Conservation (phyloP, 495 filamentous ascomycete genomes). For the Rostrohypoxylon terebratum region DNA sequence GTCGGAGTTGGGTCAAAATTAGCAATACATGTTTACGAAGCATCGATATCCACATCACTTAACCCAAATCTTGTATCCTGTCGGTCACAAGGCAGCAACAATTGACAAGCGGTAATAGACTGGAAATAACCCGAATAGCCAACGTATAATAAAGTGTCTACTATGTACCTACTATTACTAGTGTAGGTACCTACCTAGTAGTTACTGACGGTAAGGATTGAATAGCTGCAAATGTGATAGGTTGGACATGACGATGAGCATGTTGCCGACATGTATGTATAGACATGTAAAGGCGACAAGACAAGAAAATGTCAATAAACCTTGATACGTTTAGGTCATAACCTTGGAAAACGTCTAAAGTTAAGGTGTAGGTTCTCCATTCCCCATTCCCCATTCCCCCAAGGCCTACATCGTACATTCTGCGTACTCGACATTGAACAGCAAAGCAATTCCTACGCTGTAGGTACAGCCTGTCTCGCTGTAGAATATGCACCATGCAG, state of each 20-base stretch:
- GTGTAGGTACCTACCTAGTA: no score
- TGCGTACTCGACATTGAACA: not conserved
- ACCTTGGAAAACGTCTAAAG: not conserved
- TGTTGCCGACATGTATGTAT: not conserved
- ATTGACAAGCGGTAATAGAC: conserved; percentile 36
- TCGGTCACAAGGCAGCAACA: conserved; percentile 2
- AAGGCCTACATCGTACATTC: not conserved
- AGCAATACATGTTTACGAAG: conserved; percentile 11
- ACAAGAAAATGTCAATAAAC: conserved; percentile 1
- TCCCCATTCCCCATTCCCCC: no score
- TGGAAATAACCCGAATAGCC: conserved; percentile 29
- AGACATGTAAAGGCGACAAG: not conserved
- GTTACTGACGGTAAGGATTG: no score
- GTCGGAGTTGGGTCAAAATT: not conserved
- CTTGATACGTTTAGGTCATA: not conserved
- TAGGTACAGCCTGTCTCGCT: not conserved
- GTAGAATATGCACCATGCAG: conserved; percentile 1
- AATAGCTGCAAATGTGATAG: conserved; percentile 27
- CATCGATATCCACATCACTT: not conserved
- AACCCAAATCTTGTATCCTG: not conserved
- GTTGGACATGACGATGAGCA: conserved; percentile 4
- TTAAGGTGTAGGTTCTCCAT: conserved; percentile 11
- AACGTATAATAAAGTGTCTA: no score
- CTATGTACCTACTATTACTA: no score
- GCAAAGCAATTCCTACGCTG: not conserved